A percentile compares a stretch with the other conserved stretches of the same genome.
These are phyloP conservation scores for Brettanomyces bruxellensis DNA, from an alignment of 805 yeast species.

Conservation along the genomic window DNA sequence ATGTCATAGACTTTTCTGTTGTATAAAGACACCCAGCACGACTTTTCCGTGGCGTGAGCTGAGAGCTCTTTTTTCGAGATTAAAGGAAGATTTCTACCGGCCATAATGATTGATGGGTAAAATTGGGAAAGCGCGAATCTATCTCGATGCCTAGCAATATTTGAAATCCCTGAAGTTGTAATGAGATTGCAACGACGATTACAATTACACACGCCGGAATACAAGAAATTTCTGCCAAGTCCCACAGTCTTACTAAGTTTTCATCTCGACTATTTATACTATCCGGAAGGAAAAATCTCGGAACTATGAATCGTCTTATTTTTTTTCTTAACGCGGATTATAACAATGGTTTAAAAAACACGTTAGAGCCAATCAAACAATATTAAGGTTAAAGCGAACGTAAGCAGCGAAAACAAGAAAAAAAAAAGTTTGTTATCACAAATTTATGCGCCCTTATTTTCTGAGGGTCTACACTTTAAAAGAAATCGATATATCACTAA, in stretches of 20 bases:
- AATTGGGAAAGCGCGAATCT: not conserved
- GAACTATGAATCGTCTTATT: too few relatives aligned
- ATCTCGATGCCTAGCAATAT: too few relatives aligned
- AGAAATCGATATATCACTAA: too few relatives aligned
- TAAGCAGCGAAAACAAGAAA: not conserved
- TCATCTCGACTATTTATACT: not conserved
- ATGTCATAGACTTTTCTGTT: conserved; percentile 80
- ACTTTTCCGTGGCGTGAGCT: conserved; percentile 40
- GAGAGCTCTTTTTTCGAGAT: conserved; percentile 44
- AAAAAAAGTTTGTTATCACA: not conserved
- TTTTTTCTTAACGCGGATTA: not conserved
- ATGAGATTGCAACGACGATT: too few relatives aligned
- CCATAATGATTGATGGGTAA: not conserved
- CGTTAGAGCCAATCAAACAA: not conserved
- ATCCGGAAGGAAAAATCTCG: not conserved
- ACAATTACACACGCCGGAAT: too few relatives aligned
- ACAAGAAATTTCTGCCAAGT: too few relatives aligned
- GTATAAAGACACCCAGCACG: conserved; percentile 77
- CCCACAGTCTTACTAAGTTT: too few relatives aligned
- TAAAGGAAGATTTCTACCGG: conserved; percentile 39
- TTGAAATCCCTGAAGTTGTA: too few relatives aligned
- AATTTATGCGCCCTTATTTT: too few relatives aligned
- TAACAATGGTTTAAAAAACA: not conserved
- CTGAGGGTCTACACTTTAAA: too few relatives aligned
- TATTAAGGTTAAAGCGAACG: not conserved